Evolutionary conservation across 1,139 yeast species (phyloP).

Genomic region (Spencermartinsiella ligniputridi): DNA sequence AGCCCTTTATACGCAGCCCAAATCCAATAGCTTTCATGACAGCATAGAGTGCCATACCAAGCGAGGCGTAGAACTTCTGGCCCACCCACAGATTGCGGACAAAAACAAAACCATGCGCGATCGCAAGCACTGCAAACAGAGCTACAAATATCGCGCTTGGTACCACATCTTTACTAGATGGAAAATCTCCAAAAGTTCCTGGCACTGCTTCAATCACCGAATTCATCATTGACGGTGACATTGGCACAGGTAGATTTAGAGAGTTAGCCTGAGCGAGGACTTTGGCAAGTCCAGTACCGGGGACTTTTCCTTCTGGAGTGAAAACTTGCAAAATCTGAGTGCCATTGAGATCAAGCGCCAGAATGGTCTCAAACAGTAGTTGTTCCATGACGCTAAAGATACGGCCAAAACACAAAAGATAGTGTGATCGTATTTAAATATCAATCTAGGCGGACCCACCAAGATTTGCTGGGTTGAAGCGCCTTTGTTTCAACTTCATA

Average conservation of each 20-base stretch:
- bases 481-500: no score
- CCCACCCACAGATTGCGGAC: slow-evolving; percentile 51
- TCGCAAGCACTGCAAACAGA: slow-evolving; percentile 45
- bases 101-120: slow-evolving; percentile 50
- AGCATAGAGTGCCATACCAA: slow-evolving; percentile 55
- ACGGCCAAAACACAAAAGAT: no score
- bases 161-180: slow-evolving; percentile 50
- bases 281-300: slow-evolving; percentile 9
- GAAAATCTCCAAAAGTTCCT: slow-evolving; percentile 65
- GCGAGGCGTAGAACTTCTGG: slow-evolving; percentile 57
- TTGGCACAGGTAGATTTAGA: not conserved
- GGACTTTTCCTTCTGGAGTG: slow-evolving; percentile 7
- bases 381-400: not conserved
- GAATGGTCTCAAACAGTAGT: not conserved
- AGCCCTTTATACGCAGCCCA: slow-evolving; percentile 60
- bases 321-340: slow-evolving; percentile 2
- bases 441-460: no score
- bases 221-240: not conserved
- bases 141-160: slow-evolving; percentile 60
- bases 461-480: no score
- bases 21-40: slow-evolving; percentile 55
- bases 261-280: not conserved
- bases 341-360: not conserved
- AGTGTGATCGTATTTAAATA: no score
- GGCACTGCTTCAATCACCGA: slow-evolving; percentile 34